phyloP scores from a whole-genome alignment of 75 land plant genomes.

The Sequoiadendron giganteum region DNA sequence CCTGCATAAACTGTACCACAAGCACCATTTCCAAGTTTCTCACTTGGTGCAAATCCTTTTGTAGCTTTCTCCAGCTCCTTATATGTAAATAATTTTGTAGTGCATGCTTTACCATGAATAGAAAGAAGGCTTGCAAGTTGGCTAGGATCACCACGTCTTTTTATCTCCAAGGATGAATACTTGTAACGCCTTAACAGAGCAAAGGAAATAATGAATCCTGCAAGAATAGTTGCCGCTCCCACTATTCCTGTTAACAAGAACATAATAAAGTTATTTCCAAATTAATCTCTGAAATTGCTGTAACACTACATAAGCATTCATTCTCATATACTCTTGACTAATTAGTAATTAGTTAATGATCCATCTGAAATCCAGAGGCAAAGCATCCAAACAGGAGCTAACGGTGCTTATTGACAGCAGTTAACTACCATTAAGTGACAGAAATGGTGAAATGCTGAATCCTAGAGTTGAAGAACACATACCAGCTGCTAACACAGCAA shows the following conservation, averaged over 20 bases:
- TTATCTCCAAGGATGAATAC: not conserved
- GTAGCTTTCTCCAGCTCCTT: conserved; percentile 37
- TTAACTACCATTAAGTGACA: not conserved
- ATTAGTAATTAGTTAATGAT: not conserved
- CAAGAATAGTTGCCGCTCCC: conserved; percentile 10
- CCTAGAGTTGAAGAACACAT: not conserved
- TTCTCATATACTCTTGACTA: not conserved
- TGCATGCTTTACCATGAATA: conserved; percentile 7
- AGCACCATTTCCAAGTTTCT: conserved; percentile 20
- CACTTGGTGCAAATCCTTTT: conserved; percentile 22
- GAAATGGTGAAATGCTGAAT: not conserved
- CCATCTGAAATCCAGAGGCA: not conserved
- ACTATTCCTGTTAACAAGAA: conserved; percentile 6
- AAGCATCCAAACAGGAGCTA: not conserved
- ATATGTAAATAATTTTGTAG: conserved; percentile 22
- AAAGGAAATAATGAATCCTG: conserved; percentile 13
- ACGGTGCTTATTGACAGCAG: not conserved
- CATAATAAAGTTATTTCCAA: not conserved
- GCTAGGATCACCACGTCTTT: not conserved
- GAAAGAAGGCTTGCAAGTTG: conserved; percentile 16
- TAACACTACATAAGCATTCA: not conserved
- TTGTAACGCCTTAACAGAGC: conserved; percentile 5
- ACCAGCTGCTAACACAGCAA: conserved; percentile 6
- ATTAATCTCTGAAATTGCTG: not conserved
- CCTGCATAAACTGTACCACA: conserved; percentile 24